phyloP scores from a whole-genome alignment of 345 rosid species.

The Pistacia vera region DNA sequence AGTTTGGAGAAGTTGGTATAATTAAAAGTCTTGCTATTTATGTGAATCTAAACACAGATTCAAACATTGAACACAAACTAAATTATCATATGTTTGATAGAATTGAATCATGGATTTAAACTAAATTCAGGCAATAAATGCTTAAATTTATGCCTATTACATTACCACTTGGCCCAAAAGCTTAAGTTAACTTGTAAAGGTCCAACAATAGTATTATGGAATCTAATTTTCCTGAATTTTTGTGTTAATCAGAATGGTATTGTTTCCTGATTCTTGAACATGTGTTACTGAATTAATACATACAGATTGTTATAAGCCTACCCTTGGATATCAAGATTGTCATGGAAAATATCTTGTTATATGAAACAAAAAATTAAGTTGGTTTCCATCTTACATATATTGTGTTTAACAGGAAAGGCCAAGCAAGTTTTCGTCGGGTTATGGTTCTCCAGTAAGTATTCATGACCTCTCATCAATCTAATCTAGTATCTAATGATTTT shows the following conservation, averaged over 20 bases:
- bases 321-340: not conserved
- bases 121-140: too few relatives aligned
- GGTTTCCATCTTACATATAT: not conserved
- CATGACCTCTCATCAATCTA: conserved; percentile 16
- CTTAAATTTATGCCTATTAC: too few relatives aligned
- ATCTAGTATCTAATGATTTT: not conserved
- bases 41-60: too few relatives aligned
- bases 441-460: conserved; percentile 69
- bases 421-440: conserved; percentile 45
- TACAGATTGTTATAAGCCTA: not conserved
- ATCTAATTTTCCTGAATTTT: too few relatives aligned
- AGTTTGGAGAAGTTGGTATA: not conserved
- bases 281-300: not conserved
- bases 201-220: too few relatives aligned
- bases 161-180: too few relatives aligned
- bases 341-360: conserved; percentile 1
- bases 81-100: too few relatives aligned
- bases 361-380: not conserved
- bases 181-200: too few relatives aligned
- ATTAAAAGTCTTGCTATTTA: too few relatives aligned
- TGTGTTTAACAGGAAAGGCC: conserved; percentile 57
- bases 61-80: not conserved
- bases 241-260: too few relatives aligned
- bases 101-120: too few relatives aligned
- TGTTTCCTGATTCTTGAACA: not conserved